Percentiles rank a stretch among this genome's conserved stretches.
Conservation (phyloP, 2,329 filamentous ascomycete species). For the Keithomyces neogunnii region DNA sequence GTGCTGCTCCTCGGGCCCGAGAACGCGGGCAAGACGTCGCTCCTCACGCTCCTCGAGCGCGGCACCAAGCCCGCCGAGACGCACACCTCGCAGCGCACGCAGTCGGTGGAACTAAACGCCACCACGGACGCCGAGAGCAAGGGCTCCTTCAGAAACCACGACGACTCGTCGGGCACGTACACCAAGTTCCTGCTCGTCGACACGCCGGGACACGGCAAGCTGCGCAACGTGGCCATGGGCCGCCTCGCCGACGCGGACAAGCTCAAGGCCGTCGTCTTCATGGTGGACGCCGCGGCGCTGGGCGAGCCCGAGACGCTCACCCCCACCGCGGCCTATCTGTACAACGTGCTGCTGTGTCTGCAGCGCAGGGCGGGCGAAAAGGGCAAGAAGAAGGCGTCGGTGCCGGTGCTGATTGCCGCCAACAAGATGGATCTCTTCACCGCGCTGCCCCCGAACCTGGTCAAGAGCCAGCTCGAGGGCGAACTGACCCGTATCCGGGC, state of each 20-base stretch:
- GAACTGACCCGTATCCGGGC: constrained; percentile 73
- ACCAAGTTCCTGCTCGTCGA: constrained; percentile 72
- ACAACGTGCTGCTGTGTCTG: constrained; percentile 76
- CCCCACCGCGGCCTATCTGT: constrained; percentile 73
- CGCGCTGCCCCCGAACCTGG: constrained; percentile 69
- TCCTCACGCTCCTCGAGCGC: constrained; percentile 66
- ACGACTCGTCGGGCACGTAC: constrained; percentile 45
- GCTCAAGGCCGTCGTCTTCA: constrained; percentile 69
- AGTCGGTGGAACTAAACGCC: constrained; percentile 47
- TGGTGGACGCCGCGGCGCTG: constrained; percentile 76
- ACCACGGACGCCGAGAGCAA: constrained; percentile 35
- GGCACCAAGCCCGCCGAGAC: constrained; percentile 37
- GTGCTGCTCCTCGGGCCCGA: constrained; percentile 76
- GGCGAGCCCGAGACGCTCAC: constrained; percentile 52
- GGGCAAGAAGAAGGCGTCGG: constrained; percentile 27
- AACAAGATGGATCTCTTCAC: constrained; percentile 98
- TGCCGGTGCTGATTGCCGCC: constrained; percentile 76
- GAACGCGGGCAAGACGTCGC: constrained; percentile 77
- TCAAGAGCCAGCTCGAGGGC: constrained; percentile 66
- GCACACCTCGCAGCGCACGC: constrained; percentile 45
- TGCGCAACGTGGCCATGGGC: constrained; percentile 61
- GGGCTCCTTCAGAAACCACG: constrained; percentile 46
- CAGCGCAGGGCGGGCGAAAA: constrained; percentile 59
- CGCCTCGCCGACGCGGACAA: constrained; percentile 36
- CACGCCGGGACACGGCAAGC: constrained; percentile 92